Evolutionary conservation across 139 green algal genomes (phyloP).

Genomic region (Bryopsis sp.): DNA sequence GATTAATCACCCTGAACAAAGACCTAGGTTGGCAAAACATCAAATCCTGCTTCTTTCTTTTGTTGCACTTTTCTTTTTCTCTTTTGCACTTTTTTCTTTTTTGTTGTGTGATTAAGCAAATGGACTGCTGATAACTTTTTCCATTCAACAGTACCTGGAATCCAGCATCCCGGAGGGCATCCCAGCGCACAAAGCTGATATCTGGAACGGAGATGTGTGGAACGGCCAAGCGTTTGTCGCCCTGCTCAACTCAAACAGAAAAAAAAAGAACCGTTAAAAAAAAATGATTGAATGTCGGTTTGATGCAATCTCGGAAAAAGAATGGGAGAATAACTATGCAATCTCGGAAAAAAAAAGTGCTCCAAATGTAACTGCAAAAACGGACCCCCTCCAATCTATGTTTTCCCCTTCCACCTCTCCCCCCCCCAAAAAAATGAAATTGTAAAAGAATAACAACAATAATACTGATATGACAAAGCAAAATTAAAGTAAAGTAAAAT

Average conservation of each 20-base stretch:
- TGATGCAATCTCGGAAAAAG: background rate
- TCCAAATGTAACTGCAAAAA: too few species aligned
- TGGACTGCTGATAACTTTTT: too few species aligned
- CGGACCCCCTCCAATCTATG: too few species aligned
- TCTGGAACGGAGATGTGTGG: conserved; percentile 60
- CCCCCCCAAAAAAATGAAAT: background rate
- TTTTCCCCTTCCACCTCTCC: background rate
- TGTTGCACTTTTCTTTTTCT: too few species aligned
- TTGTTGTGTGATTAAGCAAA: too few species aligned
- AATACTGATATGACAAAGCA: background rate
- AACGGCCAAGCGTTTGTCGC: conserved; percentile 43
- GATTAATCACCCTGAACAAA: too few species aligned
- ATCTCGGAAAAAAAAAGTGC: background rate
- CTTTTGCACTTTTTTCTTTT: too few species aligned
- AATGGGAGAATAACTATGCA: background rate
- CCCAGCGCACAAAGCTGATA: conserved; percentile 65
- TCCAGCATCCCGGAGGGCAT: conserved; percentile 47
- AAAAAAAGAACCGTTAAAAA: background rate
- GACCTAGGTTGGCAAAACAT: too few species aligned
- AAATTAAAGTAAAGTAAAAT: background rate
- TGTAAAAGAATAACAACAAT: background rate
- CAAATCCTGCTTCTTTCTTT: too few species aligned
- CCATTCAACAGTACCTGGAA: too few species aligned
- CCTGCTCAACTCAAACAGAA: conserved; percentile 29
- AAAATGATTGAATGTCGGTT: background rate